phyloP scores from a whole-genome alignment of 495 filamentous ascomycete species.

The Penicillium argentinense region DNA sequence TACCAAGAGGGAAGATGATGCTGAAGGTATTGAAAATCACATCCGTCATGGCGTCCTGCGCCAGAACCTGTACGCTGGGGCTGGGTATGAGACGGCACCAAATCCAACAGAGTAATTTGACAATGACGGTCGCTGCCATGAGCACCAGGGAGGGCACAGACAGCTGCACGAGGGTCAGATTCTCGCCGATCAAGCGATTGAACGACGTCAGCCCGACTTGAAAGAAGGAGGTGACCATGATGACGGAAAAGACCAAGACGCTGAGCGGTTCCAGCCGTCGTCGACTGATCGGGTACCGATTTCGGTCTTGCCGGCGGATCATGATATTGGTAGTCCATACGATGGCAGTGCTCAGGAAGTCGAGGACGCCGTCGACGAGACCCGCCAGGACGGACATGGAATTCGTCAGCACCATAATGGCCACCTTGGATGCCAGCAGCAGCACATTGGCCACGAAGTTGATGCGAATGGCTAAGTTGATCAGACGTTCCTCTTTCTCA shows the following conservation, averaged over 20 bases:
- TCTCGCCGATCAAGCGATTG: conserved; percentile 58
- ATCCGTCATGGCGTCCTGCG: conserved; percentile 64
- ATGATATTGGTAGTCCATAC: conserved; percentile 78
- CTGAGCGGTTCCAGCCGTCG: conserved; percentile 76
- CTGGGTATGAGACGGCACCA: conserved; percentile 90
- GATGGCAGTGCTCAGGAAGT: conserved; percentile 84
- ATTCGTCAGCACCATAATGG: conserved; percentile 72
- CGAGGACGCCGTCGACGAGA: conserved; percentile 83
- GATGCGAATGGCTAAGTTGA: conserved; percentile 78
- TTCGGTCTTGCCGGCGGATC: conserved; percentile 72
- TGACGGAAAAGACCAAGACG: conserved; percentile 75
- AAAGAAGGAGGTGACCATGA: conserved; percentile 86
- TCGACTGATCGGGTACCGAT: conserved; percentile 80
- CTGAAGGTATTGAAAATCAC: conserved; percentile 92
- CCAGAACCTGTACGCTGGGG: conserved; percentile 83
- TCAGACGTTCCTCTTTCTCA: conserved; percentile 64
- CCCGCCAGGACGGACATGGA: conserved; percentile 87
- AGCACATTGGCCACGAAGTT: conserved; percentile 83
- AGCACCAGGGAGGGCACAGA: conserved; percentile 72
- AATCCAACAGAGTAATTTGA: conserved; percentile 83
- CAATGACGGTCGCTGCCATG: conserved; percentile 77
- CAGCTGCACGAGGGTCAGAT: conserved; percentile 71
- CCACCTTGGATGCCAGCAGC: conserved; percentile 76
- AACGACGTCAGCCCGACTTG: conserved; percentile 78
- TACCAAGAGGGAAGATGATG: conserved; percentile 57